Percentiles rank a stretch among this genome's conserved stretches.
These are phyloP conservation scores for Solanum paucissectum DNA, from an alignment of 257 asterid genomes.

Conservation along the genomic window DNA sequence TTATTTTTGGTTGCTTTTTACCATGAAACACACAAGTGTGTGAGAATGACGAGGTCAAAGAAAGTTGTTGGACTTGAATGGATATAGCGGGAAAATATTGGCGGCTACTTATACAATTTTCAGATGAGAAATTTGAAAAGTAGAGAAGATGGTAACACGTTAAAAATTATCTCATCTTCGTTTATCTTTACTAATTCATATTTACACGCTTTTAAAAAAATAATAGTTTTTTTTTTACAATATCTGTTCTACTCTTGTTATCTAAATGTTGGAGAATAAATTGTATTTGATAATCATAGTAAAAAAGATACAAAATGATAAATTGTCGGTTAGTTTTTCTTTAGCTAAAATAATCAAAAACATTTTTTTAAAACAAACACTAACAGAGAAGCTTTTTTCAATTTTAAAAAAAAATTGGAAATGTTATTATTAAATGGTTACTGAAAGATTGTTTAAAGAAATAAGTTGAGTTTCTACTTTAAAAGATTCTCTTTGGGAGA, in stretches of 20 bases:
- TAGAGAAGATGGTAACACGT: no score
- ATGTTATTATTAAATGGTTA: neutral
- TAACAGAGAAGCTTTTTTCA: neutral
- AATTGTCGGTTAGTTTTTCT: no score
- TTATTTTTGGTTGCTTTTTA: neutral
- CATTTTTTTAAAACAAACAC: neutral
- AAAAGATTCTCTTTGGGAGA: neutral
- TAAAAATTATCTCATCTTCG: no score
- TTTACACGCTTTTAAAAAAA: no score
- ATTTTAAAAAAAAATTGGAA: neutral
- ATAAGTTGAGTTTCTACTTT: neutral
- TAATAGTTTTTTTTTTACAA: no score
- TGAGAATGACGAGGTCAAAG: neutral
- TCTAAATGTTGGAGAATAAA: neutral
- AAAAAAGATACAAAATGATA: no score
- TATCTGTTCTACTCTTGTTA: no score
- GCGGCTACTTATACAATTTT: neutral
- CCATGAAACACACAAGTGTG: neutral
- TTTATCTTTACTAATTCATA: neutral
- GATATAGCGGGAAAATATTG: neutral
- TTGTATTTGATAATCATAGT: neutral
- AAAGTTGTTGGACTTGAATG: neutral
- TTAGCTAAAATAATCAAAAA: neutral
- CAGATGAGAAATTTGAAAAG: neutral
- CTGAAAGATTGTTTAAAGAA: neutral